Evolutionary conservation across 176 grass and related monocot species (phyloP), one percentile per base, ranked within the genome.

Genomic region (Oryza punctata): DNA sequence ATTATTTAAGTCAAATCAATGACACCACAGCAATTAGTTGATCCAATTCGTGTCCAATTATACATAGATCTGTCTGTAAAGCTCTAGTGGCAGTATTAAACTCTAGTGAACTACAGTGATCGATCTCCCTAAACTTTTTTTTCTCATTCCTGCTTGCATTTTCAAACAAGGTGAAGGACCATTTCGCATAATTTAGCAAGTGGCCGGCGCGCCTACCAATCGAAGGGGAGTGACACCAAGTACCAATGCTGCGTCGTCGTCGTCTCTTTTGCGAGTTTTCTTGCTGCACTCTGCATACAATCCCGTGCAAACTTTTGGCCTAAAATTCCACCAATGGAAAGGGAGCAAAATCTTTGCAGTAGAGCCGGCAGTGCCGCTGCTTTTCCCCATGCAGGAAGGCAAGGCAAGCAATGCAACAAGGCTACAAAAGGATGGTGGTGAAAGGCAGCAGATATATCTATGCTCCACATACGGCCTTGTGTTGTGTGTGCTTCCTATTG

Each of bases 241-340:
- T 81, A 86, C 61, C 77, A 80, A 80, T 67, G 69, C 60, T 2
- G 77, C 61, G 18, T 41, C 61, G 18, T 7, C 1, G 18, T 7
- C 1, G 18, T 7, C 2, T 12, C 6, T 67, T 74, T 43, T 18
- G 7, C 0, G 7, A 3, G 57, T 41, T 43, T 79, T 63, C 52
- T 65, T 71, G 25, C 18, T 12, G 4, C 52, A 7, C 6, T 57
- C 21, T 61, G 57, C n/a, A 24, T 61, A n/a, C 57, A 24, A 45
- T 47, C 26, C 27, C 13, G 21, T 63, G 78, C 70, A 18, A 18
- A 59, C 63, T 81, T 81, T 69, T 81, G 35, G 32, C 25, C 63
- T 45, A 30, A 33, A 68, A 10, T 68, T 86, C 32, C 85, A 87
- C 63, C 70, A 14, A 44, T 75, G 18, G 30, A 67, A 81, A n/a